Evolutionary conservation across 176 grass and related monocot species (phyloP).

Genomic region (Aegilops speltoides): DNA sequence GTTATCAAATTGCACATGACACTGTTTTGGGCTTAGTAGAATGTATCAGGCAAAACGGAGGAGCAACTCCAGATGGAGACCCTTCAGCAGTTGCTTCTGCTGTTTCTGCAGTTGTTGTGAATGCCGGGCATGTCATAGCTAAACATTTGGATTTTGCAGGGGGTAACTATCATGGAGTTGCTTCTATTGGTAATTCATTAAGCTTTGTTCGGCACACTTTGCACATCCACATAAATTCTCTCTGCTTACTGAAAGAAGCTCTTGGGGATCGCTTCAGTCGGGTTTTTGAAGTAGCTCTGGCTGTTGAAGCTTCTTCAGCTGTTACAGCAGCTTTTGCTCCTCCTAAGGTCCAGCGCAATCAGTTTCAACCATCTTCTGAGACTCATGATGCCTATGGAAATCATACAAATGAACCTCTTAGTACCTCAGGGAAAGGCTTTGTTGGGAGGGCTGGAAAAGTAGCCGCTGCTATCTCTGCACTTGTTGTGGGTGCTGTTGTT

Average conservation of each 20-base stretch:
- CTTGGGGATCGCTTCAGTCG: constrained; percentile 78
- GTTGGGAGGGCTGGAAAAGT: constrained; percentile 71
- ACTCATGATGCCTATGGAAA: constrained; percentile 75
- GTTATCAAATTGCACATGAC: constrained; percentile 85
- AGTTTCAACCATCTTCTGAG: constrained; percentile 89
- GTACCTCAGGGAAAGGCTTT: constrained; percentile 68
- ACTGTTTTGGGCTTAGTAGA: constrained; percentile 75
- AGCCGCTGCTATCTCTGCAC: constrained; percentile 85
- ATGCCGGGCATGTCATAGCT: constrained; percentile 65
- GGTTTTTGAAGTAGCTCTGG: constrained; percentile 85
- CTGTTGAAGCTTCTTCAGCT: constrained; percentile 76
- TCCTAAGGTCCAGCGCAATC: constrained; percentile 80
- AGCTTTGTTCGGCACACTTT: constrained; percentile 70
- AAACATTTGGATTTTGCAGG: constrained; percentile 85
- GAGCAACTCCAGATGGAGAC: constrained; percentile 67
- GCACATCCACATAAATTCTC: constrained; percentile 74
- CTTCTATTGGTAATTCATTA: constrained; percentile 53
- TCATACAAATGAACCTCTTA: constrained; percentile 66
- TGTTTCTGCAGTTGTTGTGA: constrained; percentile 84
- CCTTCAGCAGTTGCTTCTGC: constrained; percentile 74
- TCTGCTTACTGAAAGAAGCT: constrained; percentile 92
- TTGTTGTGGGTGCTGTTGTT: constrained; percentile 79
- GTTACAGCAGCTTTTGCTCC: constrained; percentile 65
- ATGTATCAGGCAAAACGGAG: constrained; percentile 74
- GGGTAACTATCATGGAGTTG: constrained; percentile 61